Evolutionary conservation across 148 eudicot species (phyloP), one percentile per base, ranked within the genome.

Genomic region (Agrostemma githago): DNA sequence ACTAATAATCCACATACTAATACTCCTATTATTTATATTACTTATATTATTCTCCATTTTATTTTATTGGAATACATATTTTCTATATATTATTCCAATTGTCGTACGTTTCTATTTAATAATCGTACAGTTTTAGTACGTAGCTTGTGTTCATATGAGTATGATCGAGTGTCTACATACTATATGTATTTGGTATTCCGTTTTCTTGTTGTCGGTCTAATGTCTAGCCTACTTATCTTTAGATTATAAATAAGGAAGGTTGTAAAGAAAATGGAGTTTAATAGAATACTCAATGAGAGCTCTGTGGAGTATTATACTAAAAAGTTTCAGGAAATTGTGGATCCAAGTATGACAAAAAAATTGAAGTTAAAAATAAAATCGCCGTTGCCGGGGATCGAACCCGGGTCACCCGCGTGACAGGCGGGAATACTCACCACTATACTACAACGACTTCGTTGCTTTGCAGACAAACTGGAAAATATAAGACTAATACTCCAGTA

Each of bases 371-470:
- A 77, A 26, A 21, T 40, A 4, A 62, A 51, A 38, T 26, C 97
- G 97, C 97, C 95, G 96, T 82, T 91, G 96, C 97, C 97, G 96
- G 98, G 98, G 97, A 92, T 94, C 97, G 96, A 94, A 94, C 98
- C 98, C 98, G 96, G 97, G 97, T 89, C 98, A 83, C 89, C 97
- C 97, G 96, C 93, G 96, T 93, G 97, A 93, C 98, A 93, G 95
- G 93, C 97, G 95, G 97, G 88, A 85, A 94, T 91, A 94, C 98
- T 94, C 59, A 94, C 98, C 98, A 94, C 98, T 91, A 94, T 94
- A 93, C 93, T 91, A 93, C 97, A 91, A 91, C 97, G 93, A 94
- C 98, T 6, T 71, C 0, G 44, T 63, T 68, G 66, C 8, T 48
- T 48, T 26, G 34, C 34, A 26, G 34, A 26, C 34, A 26, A 26